Base-by-base conservation (phyloP, 2,329 filamentous ascomycete species). In the Microdochium paspali region DNA sequence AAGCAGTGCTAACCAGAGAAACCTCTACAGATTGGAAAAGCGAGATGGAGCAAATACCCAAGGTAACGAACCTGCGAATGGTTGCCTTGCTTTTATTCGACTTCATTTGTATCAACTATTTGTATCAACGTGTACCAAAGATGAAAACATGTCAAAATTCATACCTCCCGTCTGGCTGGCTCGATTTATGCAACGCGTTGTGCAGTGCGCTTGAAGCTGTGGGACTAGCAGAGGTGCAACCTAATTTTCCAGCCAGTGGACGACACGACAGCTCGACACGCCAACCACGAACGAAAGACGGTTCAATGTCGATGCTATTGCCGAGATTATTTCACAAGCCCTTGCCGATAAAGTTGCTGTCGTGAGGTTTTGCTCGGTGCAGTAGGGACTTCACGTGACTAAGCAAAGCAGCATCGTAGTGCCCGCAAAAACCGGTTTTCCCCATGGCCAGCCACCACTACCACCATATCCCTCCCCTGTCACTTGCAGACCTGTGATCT, bases 31-130 rank as follows among this genome's bases (percentile, higher is more conserved):
- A 61, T 74, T 53, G 76, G 76, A 53, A 76, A 71, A 64, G 64
- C 64, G 57, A 74, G 70, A 60, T 81, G 77, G 77, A 72, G 63
- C 55, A 79, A 71, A 59, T 82, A 71, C 61, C 78, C 78, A 52
- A 76, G 74, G 72, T 78, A 69, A 69, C 58, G 54, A 51, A 47
- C 32, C 48, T 20, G 35, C 40, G 35, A 28, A 47, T 35, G 30
- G 47, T 50, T 43, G 46, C 47, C 44, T 10, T 49, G 44, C 15
- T 45, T 52, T 44, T 43, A 46, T 30, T 51, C 25, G 49, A 51
- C 42, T 26, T 44, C 15, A 6, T 24, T 24, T 25, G 25, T 26
- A 44, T 13, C 42, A 44, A 44, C 21, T 24, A 31, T 46, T 21
- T 26, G 44, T 43, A 32, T n/a, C 39, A 30, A 26, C 15, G 48